Base-by-base conservation (phyloP, 83 land plant species). In the Picea mariana region DNA sequence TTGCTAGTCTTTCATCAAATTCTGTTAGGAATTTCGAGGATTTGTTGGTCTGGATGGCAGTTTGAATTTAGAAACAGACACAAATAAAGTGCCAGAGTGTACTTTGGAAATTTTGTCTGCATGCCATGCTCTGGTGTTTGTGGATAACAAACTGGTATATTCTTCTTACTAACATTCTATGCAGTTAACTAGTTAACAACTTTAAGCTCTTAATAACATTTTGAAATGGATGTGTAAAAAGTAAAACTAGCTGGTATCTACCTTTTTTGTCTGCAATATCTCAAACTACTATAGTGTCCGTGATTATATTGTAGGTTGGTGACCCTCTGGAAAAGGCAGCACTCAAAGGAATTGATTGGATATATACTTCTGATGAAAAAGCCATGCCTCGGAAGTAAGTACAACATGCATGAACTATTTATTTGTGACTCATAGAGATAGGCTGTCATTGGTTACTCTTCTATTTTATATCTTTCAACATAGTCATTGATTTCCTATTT, bases 301-400 rank as follows among this genome's bases (percentile, higher is more conserved):
- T 38, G 15, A 42, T 47, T 12, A 12, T n/a, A 73, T 44, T 82
- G 68, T 79, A 97, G 99, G 99, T 97, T 87, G 99, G 99, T 80
- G 99, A 97, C 86, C 99, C 99, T 83, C 90, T 97, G 69, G 99
- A 97, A 82, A 97, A 95, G 88, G 99, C 99, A 67, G 99, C 99
- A 62, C 88, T 97, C 49, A 94, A 95, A 82, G 99, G 99, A 63
- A 92, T 97, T 60, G 98, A 97, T 63, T 97, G 99, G 99, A 85
- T 71, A 77, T 97, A 97, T 79, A 97, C 96, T 73, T 87, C 99
- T 75, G 99, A 97, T 92, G 99, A 97, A 87, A 97, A 95, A 80
- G 95, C 98, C 59, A 81, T 97, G 84, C 93, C 99, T 24, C 92
- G 94, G 84, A 97, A 84, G 99, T 97, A 88, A 86, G 88, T 59